These are phyloP conservation scores for Psilocybe sp. DNA, from an alignment of 768 basidiomycete genomes.

Conservation along the genomic window DNA sequence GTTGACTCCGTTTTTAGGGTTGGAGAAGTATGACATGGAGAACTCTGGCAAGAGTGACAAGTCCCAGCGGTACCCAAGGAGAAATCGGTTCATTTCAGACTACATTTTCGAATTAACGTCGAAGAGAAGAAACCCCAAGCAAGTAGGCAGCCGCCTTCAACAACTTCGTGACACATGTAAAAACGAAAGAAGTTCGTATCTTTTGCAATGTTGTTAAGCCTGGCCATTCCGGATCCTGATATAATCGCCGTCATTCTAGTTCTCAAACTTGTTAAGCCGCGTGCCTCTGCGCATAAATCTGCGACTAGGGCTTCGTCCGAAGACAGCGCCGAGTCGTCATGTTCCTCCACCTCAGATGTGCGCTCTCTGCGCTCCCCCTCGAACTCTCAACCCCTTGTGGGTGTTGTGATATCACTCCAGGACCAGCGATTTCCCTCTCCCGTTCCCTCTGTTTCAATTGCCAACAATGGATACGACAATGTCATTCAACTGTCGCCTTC, in stretches of 20 bases:
- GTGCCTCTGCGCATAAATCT: conserved; percentile 12
- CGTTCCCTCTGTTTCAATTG: conserved; percentile 17
- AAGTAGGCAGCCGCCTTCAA: conserved; percentile 77
- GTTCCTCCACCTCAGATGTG: conserved; percentile 15
- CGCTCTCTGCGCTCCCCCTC: not conserved
- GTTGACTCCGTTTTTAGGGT: conserved; percentile 35
- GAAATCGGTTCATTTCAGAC: conserved; percentile 77
- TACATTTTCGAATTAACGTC: conserved; percentile 66
- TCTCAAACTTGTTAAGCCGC: conserved; percentile 27
- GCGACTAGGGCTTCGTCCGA: conserved; percentile 14
- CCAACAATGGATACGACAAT: conserved; percentile 12
- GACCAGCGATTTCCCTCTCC: conserved; percentile 14
- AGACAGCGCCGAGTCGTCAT: conserved; percentile 14
- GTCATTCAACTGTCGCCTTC: conserved; percentile 19
- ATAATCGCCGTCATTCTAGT: conserved; percentile 18
- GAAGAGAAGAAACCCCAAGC: conserved; percentile 67
- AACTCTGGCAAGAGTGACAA: conserved; percentile 52
- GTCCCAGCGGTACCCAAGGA: conserved; percentile 64
- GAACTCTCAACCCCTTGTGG: conserved; percentile 9
- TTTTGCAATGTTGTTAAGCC: not conserved
- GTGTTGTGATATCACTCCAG: conserved; percentile 21
- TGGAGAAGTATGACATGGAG: conserved; percentile 62
- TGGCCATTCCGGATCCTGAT: not conserved
- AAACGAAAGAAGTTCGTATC: conserved; percentile 33
- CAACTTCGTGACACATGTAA: conserved; percentile 71